These are phyloP conservation scores for Prunus persica DNA, from an alignment of 306 rosid genomes.

Conservation along the genomic window Prunus_persica_NCBIv2 NC_034009.1:31688001-31688500, in stretches of 20 bases:
- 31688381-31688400: slow-evolving; percentile 78
- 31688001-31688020: neutral
- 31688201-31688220: neutral
- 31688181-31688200: neutral
- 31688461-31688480: slow-evolving; percentile 5
- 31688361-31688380: slow-evolving; percentile 82
- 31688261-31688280: slow-evolving; percentile 19
- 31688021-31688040: neutral
- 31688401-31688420: slow-evolving; percentile 81
- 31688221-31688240: neutral
- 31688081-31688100: neutral
- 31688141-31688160: too few relatives aligned
- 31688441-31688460: slow-evolving; percentile 17
- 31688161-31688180: too few relatives aligned
- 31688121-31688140: too few relatives aligned
- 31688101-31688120: neutral
- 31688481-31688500: too few relatives aligned
- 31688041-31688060: neutral
- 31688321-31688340: slow-evolving; percentile 77
- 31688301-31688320: slow-evolving; percentile 45
- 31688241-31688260: neutral
- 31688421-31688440: neutral
- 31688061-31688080: neutral
- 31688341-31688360: slow-evolving; percentile 97
- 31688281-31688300: slow-evolving; percentile 56